A percentile compares a stretch with the other conserved stretches of the same genome.
These are phyloP conservation scores for Epichloe gansuensis DNA, from an alignment of 2,329 filamentous ascomycete species.

Conservation along the genomic window DNA sequence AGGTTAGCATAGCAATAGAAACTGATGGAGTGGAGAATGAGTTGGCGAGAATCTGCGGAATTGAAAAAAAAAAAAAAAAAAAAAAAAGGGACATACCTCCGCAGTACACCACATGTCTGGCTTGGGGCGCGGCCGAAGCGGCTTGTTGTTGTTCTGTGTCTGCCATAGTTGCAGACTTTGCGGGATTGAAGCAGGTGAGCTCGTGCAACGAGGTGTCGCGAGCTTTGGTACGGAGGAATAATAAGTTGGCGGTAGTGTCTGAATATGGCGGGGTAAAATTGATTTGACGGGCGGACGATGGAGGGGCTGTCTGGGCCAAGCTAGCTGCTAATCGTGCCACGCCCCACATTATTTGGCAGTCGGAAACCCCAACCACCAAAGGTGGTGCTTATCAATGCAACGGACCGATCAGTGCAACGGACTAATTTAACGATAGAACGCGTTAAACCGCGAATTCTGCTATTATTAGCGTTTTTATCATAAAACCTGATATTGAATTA, in stretches of 20 bases:
- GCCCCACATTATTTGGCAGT: too few relatives aligned
- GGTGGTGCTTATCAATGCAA: too few relatives aligned
- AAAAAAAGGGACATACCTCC: constrained; percentile 36
- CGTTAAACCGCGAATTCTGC: too few relatives aligned
- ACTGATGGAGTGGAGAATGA: not conserved
- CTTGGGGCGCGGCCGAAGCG: constrained; percentile 32
- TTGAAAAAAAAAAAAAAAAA: not conserved
- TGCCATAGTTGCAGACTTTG: constrained; percentile 33
- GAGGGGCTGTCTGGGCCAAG: constrained; percentile 2
- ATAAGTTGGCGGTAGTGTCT: not conserved
- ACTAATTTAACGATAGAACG: too few relatives aligned
- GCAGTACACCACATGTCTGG: constrained; percentile 43
- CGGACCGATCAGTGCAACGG: too few relatives aligned
- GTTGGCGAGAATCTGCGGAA: not conserved
- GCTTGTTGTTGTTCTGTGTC: constrained; percentile 37
- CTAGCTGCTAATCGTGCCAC: too few relatives aligned
- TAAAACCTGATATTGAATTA: too few relatives aligned
- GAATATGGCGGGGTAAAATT: constrained; percentile 15
- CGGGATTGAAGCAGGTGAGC: not conserved
- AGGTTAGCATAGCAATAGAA: constrained; percentile 4
- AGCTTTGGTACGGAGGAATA: constrained; percentile 5
- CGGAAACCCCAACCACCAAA: too few relatives aligned
- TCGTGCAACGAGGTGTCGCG: constrained; percentile 16
- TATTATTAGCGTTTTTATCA: too few relatives aligned
- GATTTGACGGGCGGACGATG: constrained; percentile 2